Evolutionary conservation across 257 asterid species (phyloP).

Genomic region (Marsdenia floribunda): DNA sequence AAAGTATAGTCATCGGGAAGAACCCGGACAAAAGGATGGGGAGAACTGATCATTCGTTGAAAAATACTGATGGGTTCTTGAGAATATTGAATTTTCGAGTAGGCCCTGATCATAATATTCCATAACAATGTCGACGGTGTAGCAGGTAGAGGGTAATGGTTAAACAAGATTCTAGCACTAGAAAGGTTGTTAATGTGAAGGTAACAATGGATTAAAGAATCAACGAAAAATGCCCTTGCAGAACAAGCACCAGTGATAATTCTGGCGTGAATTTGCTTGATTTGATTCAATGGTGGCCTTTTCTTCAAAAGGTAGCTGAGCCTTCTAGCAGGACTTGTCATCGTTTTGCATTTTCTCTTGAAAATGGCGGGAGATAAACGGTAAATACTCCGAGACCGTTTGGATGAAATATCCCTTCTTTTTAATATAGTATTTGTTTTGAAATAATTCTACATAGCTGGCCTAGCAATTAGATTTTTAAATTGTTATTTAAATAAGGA

Average conservation of each 20-base stretch:
- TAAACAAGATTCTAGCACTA: slow-evolving; percentile 41
- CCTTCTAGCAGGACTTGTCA: slow-evolving; percentile 28
- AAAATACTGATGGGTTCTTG: slow-evolving; percentile 45
- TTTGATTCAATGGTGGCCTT: slow-evolving; percentile 47
- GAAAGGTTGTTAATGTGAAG: slow-evolving; percentile 36
- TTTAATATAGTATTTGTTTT: too few species aligned
- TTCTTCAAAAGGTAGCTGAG: slow-evolving; percentile 38
- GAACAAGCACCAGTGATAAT: slow-evolving; percentile 36
- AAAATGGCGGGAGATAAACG: slow-evolving; percentile 17
- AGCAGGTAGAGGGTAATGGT: slow-evolving; percentile 35
- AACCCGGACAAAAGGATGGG: slow-evolving; percentile 16
- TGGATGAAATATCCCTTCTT: background rate
- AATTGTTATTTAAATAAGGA: too few species aligned
- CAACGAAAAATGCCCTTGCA: slow-evolving; percentile 27
- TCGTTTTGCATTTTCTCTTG: slow-evolving; percentile 25
- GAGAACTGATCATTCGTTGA: slow-evolving; percentile 35
- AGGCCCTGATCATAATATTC: slow-evolving; percentile 63
- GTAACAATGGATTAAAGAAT: slow-evolving; percentile 69
- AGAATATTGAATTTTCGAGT: slow-evolving; percentile 41
- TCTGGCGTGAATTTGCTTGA: slow-evolving; percentile 66
- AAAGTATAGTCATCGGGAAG: slow-evolving; percentile 61
- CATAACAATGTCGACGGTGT: slow-evolving; percentile 60
- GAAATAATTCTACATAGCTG: too few species aligned
- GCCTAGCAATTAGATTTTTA: too few species aligned
- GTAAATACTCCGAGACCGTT: background rate